Evolutionary conservation across 1,139 yeast genomes (phyloP).

Genomic region (Schizosaccharomyces versatilis): DNA sequence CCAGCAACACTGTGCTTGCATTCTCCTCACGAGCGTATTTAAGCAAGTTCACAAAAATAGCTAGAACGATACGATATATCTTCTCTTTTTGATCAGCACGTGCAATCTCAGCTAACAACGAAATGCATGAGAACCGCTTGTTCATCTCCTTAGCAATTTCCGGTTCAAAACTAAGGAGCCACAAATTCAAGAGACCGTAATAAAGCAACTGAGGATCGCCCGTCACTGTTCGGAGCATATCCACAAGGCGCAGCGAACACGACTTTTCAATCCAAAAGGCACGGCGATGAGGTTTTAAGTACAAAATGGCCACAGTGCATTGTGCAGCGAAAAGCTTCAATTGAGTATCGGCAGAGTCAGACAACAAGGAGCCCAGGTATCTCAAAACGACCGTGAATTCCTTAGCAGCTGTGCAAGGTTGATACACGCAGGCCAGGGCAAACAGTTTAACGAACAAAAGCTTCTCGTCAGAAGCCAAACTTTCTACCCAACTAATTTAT

Average conservation of each 20-base stretch:
- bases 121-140: slow-evolving; percentile 23
- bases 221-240: slow-evolving; percentile 27
- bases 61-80: slow-evolving; percentile 50
- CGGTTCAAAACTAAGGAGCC: slow-evolving; percentile 64
- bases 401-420: slow-evolving; percentile 30
- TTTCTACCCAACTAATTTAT: not conserved
- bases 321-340: slow-evolving; percentile 48
- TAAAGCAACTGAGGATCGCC: slow-evolving; percentile 60
- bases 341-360: slow-evolving; percentile 18
- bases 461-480: not conserved
- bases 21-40: slow-evolving; percentile 22
- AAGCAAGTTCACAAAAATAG: slow-evolving; percentile 32
- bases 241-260: slow-evolving; percentile 35
- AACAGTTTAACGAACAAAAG: not conserved
- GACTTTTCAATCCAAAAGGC: slow-evolving; percentile 31
- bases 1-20: slow-evolving; percentile 50
- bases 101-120: slow-evolving; percentile 39
- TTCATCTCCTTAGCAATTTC: slow-evolving; percentile 30
- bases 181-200: slow-evolving; percentile 49
- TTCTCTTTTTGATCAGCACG: slow-evolving; percentile 80
- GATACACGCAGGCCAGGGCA: not conserved
- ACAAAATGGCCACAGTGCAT: slow-evolving; percentile 38
- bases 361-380: slow-evolving; percentile 16
- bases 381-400: slow-evolving; percentile 17
- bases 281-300: slow-evolving; percentile 35